Percentiles rank a stretch among this genome's conserved stretches.
Evolutionary conservation across 1,139 yeast genomes (phyloP).

Genomic region (Sugiyamaella pinicola): DNA sequence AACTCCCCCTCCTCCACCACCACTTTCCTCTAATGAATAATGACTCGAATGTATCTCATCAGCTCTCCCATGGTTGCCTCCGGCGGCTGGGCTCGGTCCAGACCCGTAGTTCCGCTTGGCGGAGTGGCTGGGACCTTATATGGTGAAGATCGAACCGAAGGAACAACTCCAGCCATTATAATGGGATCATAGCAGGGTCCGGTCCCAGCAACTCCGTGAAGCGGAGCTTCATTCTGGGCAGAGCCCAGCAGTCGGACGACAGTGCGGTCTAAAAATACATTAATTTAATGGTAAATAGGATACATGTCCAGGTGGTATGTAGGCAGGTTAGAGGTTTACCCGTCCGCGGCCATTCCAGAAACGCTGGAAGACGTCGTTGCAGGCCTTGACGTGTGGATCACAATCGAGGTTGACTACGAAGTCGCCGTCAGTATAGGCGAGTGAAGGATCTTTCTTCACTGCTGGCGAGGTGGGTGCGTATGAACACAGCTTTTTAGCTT

Average conservation of each 20-base stretch:
- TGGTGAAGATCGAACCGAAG: not conserved
- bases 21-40: constrained; percentile 6
- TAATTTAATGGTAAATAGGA: no score
- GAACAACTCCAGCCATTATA: no score
- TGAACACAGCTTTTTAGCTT: constrained; percentile 58
- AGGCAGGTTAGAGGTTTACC: not conserved
- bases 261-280: constrained; percentile 2
- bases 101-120: constrained; percentile 6
- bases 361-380: constrained; percentile 40
- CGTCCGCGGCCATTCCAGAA: constrained; percentile 30
- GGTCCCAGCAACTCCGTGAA: not conserved
- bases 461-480: constrained; percentile 30
- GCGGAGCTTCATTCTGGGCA: constrained; percentile 3
- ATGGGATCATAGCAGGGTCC: no score
- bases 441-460: constrained; percentile 32
- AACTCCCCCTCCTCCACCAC: not conserved
- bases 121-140: not conserved
- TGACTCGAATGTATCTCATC: not conserved
- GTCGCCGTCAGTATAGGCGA: constrained; percentile 42
- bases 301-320: not conserved
- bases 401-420: constrained; percentile 43
- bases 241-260: constrained; percentile 16
- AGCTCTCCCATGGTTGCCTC: not conserved
- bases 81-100: not conserved
- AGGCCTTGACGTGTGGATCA: constrained; percentile 34